Evolutionary conservation across 2,329 filamentous ascomycete species (phyloP), one percentile per base, ranked within the genome.

Genomic region (Metarhizium brunneum): DNA sequence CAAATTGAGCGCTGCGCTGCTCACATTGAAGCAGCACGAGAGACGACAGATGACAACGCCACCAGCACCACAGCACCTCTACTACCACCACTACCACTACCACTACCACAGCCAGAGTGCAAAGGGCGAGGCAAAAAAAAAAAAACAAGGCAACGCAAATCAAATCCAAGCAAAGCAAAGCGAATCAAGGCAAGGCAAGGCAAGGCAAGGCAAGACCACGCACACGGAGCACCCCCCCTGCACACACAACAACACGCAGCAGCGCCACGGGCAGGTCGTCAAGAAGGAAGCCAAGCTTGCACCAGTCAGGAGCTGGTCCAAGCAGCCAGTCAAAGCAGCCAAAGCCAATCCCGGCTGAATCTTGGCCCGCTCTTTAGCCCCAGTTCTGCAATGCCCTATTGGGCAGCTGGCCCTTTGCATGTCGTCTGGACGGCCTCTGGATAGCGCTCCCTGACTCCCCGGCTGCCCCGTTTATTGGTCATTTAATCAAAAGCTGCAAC

Each of bases 311-410:
- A 48, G 45, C 25, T 20, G 16, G 42, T 20, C 42, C 16, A 18
- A 61, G 64, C 48, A 45, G 42, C 42, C 42, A 45, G 45, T 48
- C 45, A 29, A 30, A 61, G 64, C 50, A 52, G 36, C 30, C 45
- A 50, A 38, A 61, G 61, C 63, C 63, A 69, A 68, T 67, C 66
- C 70, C 67, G 68, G 69, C 63, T 61, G 59, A 67, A 67, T 67
- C 67, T 69, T 73, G 66, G 66, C 65, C 69, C 64, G 68, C 65
- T 70, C 69, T 65, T 69, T 79, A 76, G 76, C 62, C 68, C 73
- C 76, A 74, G 76, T 63, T 65, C 61, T 71, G 65, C 63, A 67
- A 68, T 75, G 68, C 76, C 72, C 67, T 63, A 77, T 81, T 79
- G 73, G 78, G 76, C 71, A 76, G 68, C 64, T 70, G 65, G 65